Base-by-base conservation (phyloP, 2,329 filamentous ascomycete genomes). In the Claviceps monticola region DNA sequence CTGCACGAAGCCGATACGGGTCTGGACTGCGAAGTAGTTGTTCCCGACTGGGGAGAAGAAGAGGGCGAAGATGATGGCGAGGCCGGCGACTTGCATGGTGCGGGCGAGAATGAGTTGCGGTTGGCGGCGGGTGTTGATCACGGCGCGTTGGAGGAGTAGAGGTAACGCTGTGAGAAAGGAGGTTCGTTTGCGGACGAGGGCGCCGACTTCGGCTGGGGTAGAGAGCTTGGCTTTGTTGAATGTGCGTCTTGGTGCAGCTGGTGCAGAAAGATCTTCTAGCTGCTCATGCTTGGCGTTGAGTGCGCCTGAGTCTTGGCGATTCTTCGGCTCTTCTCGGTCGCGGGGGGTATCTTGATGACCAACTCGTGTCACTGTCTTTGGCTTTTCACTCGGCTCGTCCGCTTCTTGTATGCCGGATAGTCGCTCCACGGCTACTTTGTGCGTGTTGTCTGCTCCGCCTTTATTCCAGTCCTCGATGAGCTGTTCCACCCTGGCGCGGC, bases 31-130 rank as follows among this genome's bases (percentile, higher is more conserved):
- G 50, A 74, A 78, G 67, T 84, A 88, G 63, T 88, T 75, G 60
- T 80, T 74, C 57, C 80, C 75, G 3, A 89, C 64, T 0, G 86
- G 86, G 0, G 85, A 78, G 61, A 88, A 88, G 71, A 86, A 86
- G 13, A 86, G 68, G 0, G 81, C 70, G 11, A 86, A 70, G 38
- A 86, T 74, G 41, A 83, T 68, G 2, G 74, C 79, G 3, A 86
- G 68, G 0, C 80, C 82, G 1, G 82, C 64, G 1, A 86, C 79
- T 63, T 87, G 83, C 73, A 82, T 83, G 2, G 76, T 77, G 1
- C 83, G 78, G 1, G 82, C 82, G 48, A 84, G 66, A 34, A 86
- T 68, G 2, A 86, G 69, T 13, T 76, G 72, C 0, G 82, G 82
- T 58, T 86, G 82, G 0, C 83, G 75, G 4, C 78, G 75, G 48